Evolutionary conservation across 306 rosid species (phyloP).

Genomic region (Glycine soja): DNA sequence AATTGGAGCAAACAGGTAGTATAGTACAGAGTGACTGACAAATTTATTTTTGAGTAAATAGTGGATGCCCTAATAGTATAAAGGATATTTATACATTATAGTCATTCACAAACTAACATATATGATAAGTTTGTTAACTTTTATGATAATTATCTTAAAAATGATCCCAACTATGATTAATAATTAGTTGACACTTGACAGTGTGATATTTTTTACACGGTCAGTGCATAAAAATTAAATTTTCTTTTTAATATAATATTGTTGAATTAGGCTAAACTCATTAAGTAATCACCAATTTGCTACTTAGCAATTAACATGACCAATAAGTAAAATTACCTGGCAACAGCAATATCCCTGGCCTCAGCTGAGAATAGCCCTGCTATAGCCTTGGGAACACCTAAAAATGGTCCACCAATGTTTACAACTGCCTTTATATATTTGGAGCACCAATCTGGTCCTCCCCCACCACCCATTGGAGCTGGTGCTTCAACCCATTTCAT

Average conservation of each 20-base stretch:
- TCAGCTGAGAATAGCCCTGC: slow-evolving; percentile 91
- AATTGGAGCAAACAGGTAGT: not conserved
- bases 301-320: not conserved
- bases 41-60: no score
- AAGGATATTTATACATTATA: no score
- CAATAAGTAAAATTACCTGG: slow-evolving; percentile 59
- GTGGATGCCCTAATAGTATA: no score
- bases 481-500: slow-evolving; percentile 97
- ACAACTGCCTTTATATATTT: slow-evolving; percentile 77
- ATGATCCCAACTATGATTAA: no score
- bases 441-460: slow-evolving; percentile 89
- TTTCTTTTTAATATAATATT: no score
- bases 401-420: slow-evolving; percentile 90
- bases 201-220: no score
- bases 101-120: no score
- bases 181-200: no score
- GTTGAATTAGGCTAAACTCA: slow-evolving; percentile 12
- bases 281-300: slow-evolving; percentile 33
- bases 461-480: slow-evolving; percentile 90
- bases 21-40: not conserved
- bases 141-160: no score
- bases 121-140: no score
- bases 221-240: no score
- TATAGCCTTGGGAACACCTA: slow-evolving; percentile 88
- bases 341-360: slow-evolving; percentile 84